Base-by-base conservation (phyloP, 331 rosid species). In the Malus hybrid region DNA sequence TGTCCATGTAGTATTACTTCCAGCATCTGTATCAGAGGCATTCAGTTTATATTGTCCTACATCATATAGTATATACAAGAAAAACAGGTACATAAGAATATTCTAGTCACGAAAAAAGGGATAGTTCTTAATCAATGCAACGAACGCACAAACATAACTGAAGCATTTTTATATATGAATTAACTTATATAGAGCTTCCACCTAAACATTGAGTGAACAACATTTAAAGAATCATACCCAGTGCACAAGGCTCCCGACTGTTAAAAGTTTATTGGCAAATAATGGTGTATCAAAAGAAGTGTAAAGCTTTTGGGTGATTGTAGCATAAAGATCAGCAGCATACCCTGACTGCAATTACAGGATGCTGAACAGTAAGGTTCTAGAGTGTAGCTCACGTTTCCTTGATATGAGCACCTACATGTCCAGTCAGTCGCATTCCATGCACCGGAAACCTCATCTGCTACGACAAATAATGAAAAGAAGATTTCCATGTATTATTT, bases 291-390 rank as follows among this genome's bases (percentile, higher is more conserved):
- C 65, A 60, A 31, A 34, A 70, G 14, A 11, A 81, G 72, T 34
- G 65, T n/a, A 54, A 73, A 54, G 76, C 46, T 76, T 75, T 68
- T 20, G 52, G 73, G 33, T 79, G 42, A 76, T 61, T 69, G 22
- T 61, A 60, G 78, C 83, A 83, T 63, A 33, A 62, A 69, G 71
- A 55, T 74, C 33, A 63, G 79, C 61, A 73, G 69, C 79, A 72
- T 87, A 94, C 97, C 99, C 85, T 81, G 87, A 73, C 71, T 89
- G 80, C 99, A 94, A 67, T 84, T 87, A 81, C 97, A 94, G 78
- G 96, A 92, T 16, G 88, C 68, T 62, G 99, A 87, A 86, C 99
- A 94, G 82, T 92, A 88, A 65, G 88, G 65, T 71, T 73, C 86
- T 76, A 81, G 84, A 73, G 87, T 54, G 74, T 69, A 73, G 76